Base-by-base conservation (phyloP, 2,329 filamentous ascomycete species). In the Cladophialophora carrionii region DNA sequence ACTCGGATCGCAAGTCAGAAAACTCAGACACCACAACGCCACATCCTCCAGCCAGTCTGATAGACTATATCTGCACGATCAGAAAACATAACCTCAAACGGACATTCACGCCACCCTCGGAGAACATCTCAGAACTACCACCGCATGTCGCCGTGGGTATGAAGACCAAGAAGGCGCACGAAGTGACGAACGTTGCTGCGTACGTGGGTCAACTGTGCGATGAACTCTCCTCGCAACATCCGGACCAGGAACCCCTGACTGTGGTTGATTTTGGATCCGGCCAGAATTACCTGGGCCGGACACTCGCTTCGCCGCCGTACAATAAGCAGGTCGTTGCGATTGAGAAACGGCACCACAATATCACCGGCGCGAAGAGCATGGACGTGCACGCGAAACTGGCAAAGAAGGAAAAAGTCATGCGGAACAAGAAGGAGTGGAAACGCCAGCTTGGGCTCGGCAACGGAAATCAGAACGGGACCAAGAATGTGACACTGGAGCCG, bases 231-330 rank as follows among this genome's bases (percentile, higher is more conserved):
- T 51, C 46, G 55, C 61, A 57, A 8, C 37, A n/a, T 43, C 37
- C 37, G 5, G 53, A 65, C 10, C 78, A 83, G 14, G 74, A 76
- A 61, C 71, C 73, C 6, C 88, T 97, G 66, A 91, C 92, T 0
- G 87, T 96, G 64, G 89, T 98, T 56, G 95, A 99, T 78, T 96
- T 98, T 77, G 95, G 95, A 31, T 96, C 92, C 60, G 95, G 95
- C 0, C 94, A 98, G 76, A 98, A 97, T 74, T 99, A 99, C 74
- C 87, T 99, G 3, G 94, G 95, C 0, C 85, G 95, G 53, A 90
- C 91, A 0, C 82, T 99, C 64, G 94, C 94, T 14, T 92, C 89
- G 67, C 83, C 88, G 61, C 92, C 93, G 0, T 96, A 96, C 78
- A 91, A 93, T 73, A 88, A 88, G 72, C 87, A 92, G 70, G 90